phyloP scores from a whole-genome alignment of 805 yeast genomes.

The Candida oleophila region DNA sequence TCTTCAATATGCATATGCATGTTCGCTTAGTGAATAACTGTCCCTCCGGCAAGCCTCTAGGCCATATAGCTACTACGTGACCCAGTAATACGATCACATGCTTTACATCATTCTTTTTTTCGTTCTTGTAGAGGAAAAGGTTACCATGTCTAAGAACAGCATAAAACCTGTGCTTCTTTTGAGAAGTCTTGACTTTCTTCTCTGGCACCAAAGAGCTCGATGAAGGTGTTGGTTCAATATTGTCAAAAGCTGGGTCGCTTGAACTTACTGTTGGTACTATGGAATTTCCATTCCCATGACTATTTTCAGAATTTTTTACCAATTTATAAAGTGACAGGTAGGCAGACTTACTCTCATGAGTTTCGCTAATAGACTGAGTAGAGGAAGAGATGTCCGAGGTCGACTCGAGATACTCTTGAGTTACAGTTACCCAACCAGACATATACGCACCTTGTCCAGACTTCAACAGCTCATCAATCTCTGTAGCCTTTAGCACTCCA shows the following conservation, averaged over 20 bases:
- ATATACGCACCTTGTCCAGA: constrained; percentile 63
- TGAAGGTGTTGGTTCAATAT: neutral
- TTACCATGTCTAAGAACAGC: constrained; percentile 85
- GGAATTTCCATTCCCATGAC: constrained; percentile 6
- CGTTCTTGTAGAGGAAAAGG: constrained; percentile 78
- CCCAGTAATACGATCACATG: constrained; percentile 78
- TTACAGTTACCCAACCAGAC: constrained; percentile 83
- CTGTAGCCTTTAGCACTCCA: constrained; percentile 54
- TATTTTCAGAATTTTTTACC: constrained; percentile 35
- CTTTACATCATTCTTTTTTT: constrained; percentile 59
- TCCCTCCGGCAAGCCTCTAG: constrained; percentile 69
- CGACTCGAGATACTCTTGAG: constrained; percentile 61
- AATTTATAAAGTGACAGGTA: constrained; percentile 60
- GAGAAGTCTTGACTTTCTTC: constrained; percentile 16
- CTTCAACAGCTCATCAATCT: constrained; percentile 57
- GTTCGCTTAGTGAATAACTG: constrained; percentile 77
- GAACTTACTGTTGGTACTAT: constrained; percentile 5
- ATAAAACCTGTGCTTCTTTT: constrained; percentile 58
- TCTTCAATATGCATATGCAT: constrained; percentile 70
- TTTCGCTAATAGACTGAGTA: constrained; percentile 43
- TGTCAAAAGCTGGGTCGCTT: constrained; percentile 6
- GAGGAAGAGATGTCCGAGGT: constrained; percentile 46
- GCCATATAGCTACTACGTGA: constrained; percentile 81
- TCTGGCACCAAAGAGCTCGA: neutral
- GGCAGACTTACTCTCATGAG: constrained; percentile 50